phyloP scores from a whole-genome alignment of 257 asterid species.

The Solanum medicagineum region DNA sequence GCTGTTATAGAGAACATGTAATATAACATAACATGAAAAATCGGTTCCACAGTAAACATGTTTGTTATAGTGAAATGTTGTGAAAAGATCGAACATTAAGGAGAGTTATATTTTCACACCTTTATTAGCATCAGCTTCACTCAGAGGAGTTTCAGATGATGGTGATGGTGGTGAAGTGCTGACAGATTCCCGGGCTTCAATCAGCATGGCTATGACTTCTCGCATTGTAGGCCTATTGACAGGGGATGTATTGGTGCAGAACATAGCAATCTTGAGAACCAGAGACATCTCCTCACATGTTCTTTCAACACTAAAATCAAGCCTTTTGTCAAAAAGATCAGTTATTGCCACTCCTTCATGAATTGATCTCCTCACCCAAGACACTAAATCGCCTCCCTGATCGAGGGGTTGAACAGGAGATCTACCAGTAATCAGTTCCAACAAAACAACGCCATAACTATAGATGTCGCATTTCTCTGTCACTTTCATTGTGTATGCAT shows the following conservation, averaged over 20 bases:
- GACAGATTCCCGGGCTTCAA: slow-evolving; percentile 43
- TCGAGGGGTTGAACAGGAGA: slow-evolving; percentile 82
- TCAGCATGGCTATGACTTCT: slow-evolving; percentile 64
- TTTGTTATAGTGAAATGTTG: background rate
- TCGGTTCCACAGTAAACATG: background rate
- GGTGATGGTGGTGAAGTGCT: slow-evolving; percentile 35
- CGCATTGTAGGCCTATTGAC: slow-evolving; percentile 74
- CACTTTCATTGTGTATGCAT: slow-evolving; percentile 92
- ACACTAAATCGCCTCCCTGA: slow-evolving; percentile 78
- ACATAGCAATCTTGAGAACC: slow-evolving; percentile 70
- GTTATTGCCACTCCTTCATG: slow-evolving; percentile 21
- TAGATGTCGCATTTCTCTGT: slow-evolving; percentile 85
- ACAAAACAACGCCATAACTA: slow-evolving; percentile 72
- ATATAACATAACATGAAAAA: background rate
- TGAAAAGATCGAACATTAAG: background rate
- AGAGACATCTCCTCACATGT: slow-evolving; percentile 59
- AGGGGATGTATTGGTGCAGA: slow-evolving; percentile 79
- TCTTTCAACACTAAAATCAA: slow-evolving; percentile 39
- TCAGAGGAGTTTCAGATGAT: slow-evolving; percentile 61
- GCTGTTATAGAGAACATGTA: background rate
- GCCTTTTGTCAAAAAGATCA: slow-evolving; percentile 49
- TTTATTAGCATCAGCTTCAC: slow-evolving; percentile 27
- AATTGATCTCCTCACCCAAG: slow-evolving; percentile 51
- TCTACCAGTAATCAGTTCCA: slow-evolving; percentile 66
- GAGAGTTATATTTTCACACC: background rate